A percentile compares a stretch with the other conserved stretches of the same genome.
Evolutionary conservation across 2,329 filamentous ascomycete genomes (phyloP).

Genomic region (Lachnellula occidentalis): DNA sequence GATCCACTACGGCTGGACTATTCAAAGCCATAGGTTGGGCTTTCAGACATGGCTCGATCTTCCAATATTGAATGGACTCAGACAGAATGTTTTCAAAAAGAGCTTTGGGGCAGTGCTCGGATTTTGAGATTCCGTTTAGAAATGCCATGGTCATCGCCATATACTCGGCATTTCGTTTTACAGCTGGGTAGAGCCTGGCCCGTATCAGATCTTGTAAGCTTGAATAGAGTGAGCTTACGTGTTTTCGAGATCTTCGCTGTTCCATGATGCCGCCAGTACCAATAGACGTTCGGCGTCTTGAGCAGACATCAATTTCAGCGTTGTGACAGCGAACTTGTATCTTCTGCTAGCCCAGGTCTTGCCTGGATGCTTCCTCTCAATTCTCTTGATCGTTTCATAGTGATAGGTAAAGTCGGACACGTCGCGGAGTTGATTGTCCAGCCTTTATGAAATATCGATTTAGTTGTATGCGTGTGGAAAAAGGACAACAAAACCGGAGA

Average conservation of each 20-base stretch:
- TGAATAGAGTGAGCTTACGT: neutral
- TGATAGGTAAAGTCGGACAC: neutral
- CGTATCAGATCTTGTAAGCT: neutral
- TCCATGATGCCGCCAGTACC: neutral
- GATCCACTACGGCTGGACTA: no score
- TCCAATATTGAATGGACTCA: no score
- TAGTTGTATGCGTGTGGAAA: neutral
- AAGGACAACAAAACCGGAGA: neutral
- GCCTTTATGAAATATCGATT: neutral
- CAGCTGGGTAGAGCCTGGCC: neutral
- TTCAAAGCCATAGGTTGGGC: no score
- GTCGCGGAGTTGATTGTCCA: neutral
- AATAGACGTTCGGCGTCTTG: neutral
- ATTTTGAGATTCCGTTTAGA: neutral
- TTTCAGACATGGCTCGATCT: no score
- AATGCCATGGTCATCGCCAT: neutral
- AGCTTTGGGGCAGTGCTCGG: no score
- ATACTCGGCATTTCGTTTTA: neutral
- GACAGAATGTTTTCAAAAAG: no score
- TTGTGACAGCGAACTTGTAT: neutral
- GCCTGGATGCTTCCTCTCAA: neutral
- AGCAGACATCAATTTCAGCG: neutral
- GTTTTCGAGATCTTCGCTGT: neutral
- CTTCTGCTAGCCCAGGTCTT: neutral
- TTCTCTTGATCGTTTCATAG: neutral